A percentile compares a stretch with the other conserved stretches of the same genome.
Evolutionary conservation across 768 basidiomycete species (phyloP).

Genomic region (Leucosporidium yakuticum): DNA sequence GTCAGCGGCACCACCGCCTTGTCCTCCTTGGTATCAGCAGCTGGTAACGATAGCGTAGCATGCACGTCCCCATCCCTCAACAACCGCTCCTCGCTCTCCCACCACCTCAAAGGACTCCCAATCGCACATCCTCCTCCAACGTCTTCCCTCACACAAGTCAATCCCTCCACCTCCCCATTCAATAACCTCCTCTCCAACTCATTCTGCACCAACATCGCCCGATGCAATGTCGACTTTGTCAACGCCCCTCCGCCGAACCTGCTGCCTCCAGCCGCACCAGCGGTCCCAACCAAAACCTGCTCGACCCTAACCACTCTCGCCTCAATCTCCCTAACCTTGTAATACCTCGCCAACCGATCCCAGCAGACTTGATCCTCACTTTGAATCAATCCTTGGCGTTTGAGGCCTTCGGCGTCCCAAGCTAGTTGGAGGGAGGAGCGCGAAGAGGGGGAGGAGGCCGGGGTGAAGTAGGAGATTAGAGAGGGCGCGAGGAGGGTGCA

Average conservation of each 20-base stretch:
- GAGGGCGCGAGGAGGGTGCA: constrained; percentile 74
- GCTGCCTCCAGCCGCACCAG: constrained; percentile 52
- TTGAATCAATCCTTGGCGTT: constrained; percentile 67
- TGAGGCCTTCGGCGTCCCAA: constrained; percentile 47
- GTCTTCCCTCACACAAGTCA: constrained; percentile 46
- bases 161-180: constrained; percentile 6
- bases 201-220: constrained; percentile 61
- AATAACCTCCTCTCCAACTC: constrained; percentile 51
- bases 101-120: constrained; percentile 68
- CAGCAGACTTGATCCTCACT: constrained; percentile 59
- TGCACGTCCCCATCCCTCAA: constrained; percentile 55
- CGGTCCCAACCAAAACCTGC: constrained; percentile 47
- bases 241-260: constrained; percentile 49
- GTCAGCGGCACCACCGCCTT: constrained; percentile 51
- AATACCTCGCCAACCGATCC: constrained; percentile 55
- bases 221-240: constrained; percentile 58
- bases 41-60: constrained; percentile 52
- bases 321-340: constrained; percentile 62
- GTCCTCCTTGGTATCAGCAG: background rate
- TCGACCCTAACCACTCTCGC: constrained; percentile 70
- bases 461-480: constrained; percentile 69
- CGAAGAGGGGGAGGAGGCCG: constrained; percentile 54
- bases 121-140: constrained; percentile 59
- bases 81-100: constrained; percentile 58
- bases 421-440: constrained; percentile 51